These are phyloP conservation scores for Amanita polypyramis DNA, from an alignment of 768 basidiomycete genomes.

Conservation along the genomic window DNA sequence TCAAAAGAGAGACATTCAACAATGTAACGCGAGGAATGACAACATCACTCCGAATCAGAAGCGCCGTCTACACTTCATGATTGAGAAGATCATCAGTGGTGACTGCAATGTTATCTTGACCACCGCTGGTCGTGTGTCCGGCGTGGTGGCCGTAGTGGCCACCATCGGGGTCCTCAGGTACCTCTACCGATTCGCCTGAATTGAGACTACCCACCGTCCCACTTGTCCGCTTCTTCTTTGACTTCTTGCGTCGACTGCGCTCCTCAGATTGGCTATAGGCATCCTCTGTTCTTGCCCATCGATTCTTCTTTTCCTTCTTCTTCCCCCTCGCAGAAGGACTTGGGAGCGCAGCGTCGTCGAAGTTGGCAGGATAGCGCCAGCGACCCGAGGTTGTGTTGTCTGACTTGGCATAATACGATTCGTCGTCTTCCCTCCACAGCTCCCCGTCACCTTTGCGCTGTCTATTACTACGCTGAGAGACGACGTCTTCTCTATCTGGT, in stretches of 20 bases:
- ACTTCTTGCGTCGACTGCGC: slow-evolving; percentile 38
- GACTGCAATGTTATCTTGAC: slow-evolving; percentile 14
- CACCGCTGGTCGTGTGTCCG: slow-evolving; percentile 13
- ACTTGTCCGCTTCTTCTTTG: slow-evolving; percentile 50
- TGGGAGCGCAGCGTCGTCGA: slow-evolving; percentile 46
- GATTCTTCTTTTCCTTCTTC: slow-evolving; percentile 79
- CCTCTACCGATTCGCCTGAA: slow-evolving; percentile 34
- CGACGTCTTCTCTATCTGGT: slow-evolving; percentile 13
- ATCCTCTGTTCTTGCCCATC: slow-evolving; percentile 83
- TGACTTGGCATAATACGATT: slow-evolving; percentile 54
- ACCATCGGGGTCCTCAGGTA: slow-evolving; percentile 67
- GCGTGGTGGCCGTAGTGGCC: slow-evolving; percentile 44
- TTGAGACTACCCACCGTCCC: slow-evolving; percentile 24
- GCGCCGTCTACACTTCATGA: slow-evolving; percentile 47
- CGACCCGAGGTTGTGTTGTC: slow-evolving; percentile 37
- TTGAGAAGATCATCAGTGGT: slow-evolving; percentile 39
- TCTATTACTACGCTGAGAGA: slow-evolving; percentile 15
- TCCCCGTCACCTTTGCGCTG: slow-evolving; percentile 44
- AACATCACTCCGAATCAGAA: too few species aligned
- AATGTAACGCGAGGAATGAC: slow-evolving; percentile 39
- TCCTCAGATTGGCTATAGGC: slow-evolving; percentile 53
- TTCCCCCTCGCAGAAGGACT: slow-evolving; percentile 46
- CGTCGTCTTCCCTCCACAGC: slow-evolving; percentile 69
- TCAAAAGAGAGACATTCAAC: slow-evolving; percentile 66
- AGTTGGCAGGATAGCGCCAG: slow-evolving; percentile 85